Percentiles rank a stretch among this genome's conserved stretches.
Evolutionary conservation across 83 land plant genomes (phyloP).

Genomic region (Thuja plicata): DNA sequence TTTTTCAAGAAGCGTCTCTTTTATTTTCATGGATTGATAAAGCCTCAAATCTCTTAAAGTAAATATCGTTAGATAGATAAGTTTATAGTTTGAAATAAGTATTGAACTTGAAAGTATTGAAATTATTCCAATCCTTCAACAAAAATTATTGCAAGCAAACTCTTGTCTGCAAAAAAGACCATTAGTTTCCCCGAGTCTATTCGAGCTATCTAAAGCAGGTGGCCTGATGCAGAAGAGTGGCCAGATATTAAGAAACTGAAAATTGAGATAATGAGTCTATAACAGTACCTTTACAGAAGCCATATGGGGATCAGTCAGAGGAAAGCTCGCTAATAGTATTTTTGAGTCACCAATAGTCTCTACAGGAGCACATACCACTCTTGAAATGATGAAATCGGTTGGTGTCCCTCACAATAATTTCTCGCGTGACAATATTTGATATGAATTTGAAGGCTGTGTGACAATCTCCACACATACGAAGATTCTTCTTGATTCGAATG

Average conservation of each 20-base stretch:
- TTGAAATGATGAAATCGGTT: not conserved
- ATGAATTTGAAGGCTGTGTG: conserved; percentile 3
- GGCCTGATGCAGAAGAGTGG: not conserved
- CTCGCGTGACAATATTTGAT: not conserved
- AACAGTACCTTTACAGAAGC: not conserved
- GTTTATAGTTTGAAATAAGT: not conserved
- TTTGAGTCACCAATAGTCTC: conserved; percentile 8
- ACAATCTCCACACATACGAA: conserved; percentile 3
- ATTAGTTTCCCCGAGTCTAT: not conserved
- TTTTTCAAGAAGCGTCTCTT: too few species aligned
- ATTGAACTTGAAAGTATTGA: not conserved
- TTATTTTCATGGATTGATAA: too few species aligned
- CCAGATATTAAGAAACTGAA: not conserved
- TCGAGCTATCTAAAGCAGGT: not conserved
- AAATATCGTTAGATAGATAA: not conserved
- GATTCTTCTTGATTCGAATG: conserved; percentile 1
- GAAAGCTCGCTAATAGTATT: not conserved
- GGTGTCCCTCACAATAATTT: not conserved
- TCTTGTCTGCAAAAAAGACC: not conserved
- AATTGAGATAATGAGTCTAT: not conserved
- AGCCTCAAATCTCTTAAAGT: too few species aligned
- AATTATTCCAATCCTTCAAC: not conserved
- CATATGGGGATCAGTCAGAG: not conserved
- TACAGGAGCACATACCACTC: not conserved
- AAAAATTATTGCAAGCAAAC: not conserved